Evolutionary conservation across 768 basidiomycete genomes (phyloP), one percentile per base, ranked within the genome.

Genomic region (Mycena galopus): DNA sequence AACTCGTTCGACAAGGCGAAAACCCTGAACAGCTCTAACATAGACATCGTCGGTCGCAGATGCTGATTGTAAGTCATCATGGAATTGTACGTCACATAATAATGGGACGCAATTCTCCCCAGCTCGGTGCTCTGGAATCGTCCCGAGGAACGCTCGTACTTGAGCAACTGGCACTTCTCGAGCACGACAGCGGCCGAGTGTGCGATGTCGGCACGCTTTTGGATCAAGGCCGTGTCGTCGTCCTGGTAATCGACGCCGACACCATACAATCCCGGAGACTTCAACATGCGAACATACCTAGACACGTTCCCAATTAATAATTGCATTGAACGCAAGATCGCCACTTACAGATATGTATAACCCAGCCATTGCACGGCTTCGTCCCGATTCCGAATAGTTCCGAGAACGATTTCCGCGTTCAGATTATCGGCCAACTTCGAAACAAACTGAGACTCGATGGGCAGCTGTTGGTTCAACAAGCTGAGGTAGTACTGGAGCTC

Each of bases 11-110:
- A 96, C 5, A 98, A 86, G 0, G 97, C 96, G 77, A 99, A 99
- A 2, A 98, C 96, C 35, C 96, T 87, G 89, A 98, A 98, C 9
- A 99, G 83, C 81, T 99, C 98, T 77, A 99, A 83, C 58, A 87
- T 90, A 37, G 92, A 90, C 94, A 98, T 96, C 3, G 92, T 92
- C 4, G 95, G 90, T 56, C 93, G 89, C 71, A 99, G 83, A 80
- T 98, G 96, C 78, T 97, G 94, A 81, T 98, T 98, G 82, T 99
- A 99, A 0, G 93, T 93, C 78, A 95, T 91, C 98, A 99, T 99
- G 67, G 96, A 97, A 76, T 91, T 92, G 81, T 98, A 93, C 0
- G 96, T 94, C 73, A 99, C 94, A 79, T 98, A 98, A 81, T 96
- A 98, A 80, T 98, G 93, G 14, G 95, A 96, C 0, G 96, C 96